A percentile compares a stretch with the other conserved stretches of the same genome.
These are phyloP conservation scores for Aspergillus sp. DNA, from an alignment of 2,329 filamentous ascomycete species.

Conservation along the genomic window DNA sequence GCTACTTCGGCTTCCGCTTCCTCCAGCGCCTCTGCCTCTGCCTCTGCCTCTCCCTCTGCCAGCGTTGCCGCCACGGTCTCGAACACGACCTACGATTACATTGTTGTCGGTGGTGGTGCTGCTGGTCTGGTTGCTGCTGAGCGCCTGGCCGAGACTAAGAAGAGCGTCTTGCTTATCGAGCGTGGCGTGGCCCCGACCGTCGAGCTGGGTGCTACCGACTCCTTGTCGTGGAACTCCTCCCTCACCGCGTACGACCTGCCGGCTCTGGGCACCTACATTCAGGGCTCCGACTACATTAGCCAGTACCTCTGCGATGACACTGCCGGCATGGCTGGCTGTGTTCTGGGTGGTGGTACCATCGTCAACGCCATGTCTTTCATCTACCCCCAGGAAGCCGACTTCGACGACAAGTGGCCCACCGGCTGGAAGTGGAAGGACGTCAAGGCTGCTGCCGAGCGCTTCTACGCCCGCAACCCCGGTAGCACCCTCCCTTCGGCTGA, in stretches of 20 bases:
- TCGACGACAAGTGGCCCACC: slow-evolving; percentile 69
- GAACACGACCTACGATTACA: slow-evolving; percentile 25
- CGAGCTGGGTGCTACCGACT: slow-evolving; percentile 16
- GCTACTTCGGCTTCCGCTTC: slow-evolving; percentile 11
- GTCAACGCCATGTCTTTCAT: slow-evolving; percentile 24
- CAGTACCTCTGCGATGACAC: slow-evolving; percentile 25
- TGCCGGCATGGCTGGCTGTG: slow-evolving; percentile 21
- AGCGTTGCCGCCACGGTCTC: slow-evolving; percentile 15
- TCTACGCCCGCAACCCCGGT: slow-evolving; percentile 69
- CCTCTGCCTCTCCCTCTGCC: slow-evolving; percentile 6
- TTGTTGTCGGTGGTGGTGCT: slow-evolving; percentile 25
- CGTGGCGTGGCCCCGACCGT: slow-evolving; percentile 20
- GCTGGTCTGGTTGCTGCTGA: slow-evolving; percentile 24
- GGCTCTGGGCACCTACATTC: slow-evolving; percentile 18
- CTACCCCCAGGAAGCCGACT: slow-evolving; percentile 60
- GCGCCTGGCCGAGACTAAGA: slow-evolving; percentile 20
- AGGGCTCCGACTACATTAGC: slow-evolving; percentile 13
- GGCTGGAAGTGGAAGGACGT: slow-evolving; percentile 70
- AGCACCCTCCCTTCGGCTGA: slow-evolving; percentile 67
- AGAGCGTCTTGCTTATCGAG: slow-evolving; percentile 24
- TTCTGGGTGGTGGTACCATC: slow-evolving; percentile 22
- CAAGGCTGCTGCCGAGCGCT: slow-evolving; percentile 57
- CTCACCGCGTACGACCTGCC: slow-evolving; percentile 22
- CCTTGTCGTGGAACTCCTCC: slow-evolving; percentile 22
- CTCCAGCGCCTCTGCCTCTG: slow-evolving; percentile 6